phyloP scores from a whole-genome alignment of 495 filamentous ascomycete species.

The Sabuloglossum arenarium region DNA sequence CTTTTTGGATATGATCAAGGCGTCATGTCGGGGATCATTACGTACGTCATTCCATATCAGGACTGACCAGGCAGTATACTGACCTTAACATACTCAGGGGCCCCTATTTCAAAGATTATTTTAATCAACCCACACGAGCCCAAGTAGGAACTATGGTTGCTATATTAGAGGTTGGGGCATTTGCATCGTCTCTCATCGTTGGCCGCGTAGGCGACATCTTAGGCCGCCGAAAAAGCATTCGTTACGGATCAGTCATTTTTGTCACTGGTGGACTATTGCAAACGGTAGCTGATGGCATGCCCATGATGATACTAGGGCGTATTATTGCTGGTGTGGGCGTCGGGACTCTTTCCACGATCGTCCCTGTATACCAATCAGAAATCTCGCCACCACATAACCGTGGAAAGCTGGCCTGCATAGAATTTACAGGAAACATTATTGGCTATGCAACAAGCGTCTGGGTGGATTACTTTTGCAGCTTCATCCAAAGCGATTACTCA shows the following conservation, averaged over 20 bases:
- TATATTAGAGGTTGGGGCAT: slow-evolving; percentile 83
- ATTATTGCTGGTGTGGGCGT: slow-evolving; percentile 87
- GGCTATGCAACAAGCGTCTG: slow-evolving; percentile 93
- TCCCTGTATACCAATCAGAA: slow-evolving; percentile 94
- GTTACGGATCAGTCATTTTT: slow-evolving; percentile 86
- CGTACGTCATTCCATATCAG: slow-evolving; percentile 32
- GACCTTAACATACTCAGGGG: slow-evolving; percentile 30
- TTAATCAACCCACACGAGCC: slow-evolving; percentile 63
- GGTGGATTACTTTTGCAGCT: slow-evolving; percentile 96
- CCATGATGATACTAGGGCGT: slow-evolving; percentile 82
- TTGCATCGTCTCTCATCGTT: slow-evolving; percentile 76
- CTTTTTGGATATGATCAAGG: slow-evolving; percentile 98
- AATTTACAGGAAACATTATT: slow-evolving; percentile 91
- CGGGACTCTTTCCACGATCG: slow-evolving; percentile 86
- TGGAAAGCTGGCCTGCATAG: slow-evolving; percentile 89
- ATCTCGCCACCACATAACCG: slow-evolving; percentile 93
- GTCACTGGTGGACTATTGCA: slow-evolving; percentile 78
- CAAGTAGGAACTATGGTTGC: slow-evolving; percentile 92
- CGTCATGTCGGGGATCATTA: slow-evolving; percentile 98
- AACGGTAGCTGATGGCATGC: slow-evolving; percentile 57
- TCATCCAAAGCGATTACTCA: slow-evolving; percentile 61
- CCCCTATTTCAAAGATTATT: slow-evolving; percentile 72
- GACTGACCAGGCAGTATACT: slow-evolving; percentile 3
- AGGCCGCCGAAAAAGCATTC: slow-evolving; percentile 72
- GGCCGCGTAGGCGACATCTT: slow-evolving; percentile 82